Evolutionary conservation across 192 early-diverging fungal genomes (phyloP), one percentile per base, ranked within the genome.

Genomic region (Oehlia diaphana): DNA sequence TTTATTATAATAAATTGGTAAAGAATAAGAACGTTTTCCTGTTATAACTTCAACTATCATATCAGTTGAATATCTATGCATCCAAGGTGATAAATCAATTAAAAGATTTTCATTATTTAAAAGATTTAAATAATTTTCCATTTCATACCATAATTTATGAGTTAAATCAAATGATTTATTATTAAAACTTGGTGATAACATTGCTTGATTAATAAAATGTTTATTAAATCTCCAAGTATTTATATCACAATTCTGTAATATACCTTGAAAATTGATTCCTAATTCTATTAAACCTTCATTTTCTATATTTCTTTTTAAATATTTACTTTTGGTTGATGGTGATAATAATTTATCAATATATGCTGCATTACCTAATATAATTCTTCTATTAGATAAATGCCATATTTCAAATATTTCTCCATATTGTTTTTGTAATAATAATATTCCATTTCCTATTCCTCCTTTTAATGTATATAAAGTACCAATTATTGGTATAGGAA

Each of bases 121-220:
- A 28, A 0, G 3, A 64, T 64, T 64, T 26, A n/a, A 64, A 64
- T 23, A 26, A 12, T 28, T 64, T 64, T 64, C 63, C 63, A 64
- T 64, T 9, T 64, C 63, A 8, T 64, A 26, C 63, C 63, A 64
- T 64, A 64, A 64, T 28, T 23, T 64, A 64, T 64, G n/a, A n/a
- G n/a, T 28, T 21, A n/a, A n/a, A 2, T 64, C 63, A 64, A 26
- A 9, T 26, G 63, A 3, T 64, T 12, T 64, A 26, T 28, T 28
- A 9, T n/a, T 26, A 64, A n/a, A n/a, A 64, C 26, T 64, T 26
- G 63, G 7, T 26, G 26, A 28, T 12, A 23, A 64, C n/a, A 64
- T 64, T 0, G 26, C 9, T 47, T 47, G 44, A 64, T 64, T 64
- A 64, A 64, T n/a, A 64, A 64, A 64, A 23, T n/a, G 63, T 64